Percentiles rank a stretch among this genome's conserved stretches.
These are phyloP conservation scores for Ophiostoma sp. DNA, from an alignment of 2,329 filamentous ascomycete species.

Conservation along the genomic window DNA sequence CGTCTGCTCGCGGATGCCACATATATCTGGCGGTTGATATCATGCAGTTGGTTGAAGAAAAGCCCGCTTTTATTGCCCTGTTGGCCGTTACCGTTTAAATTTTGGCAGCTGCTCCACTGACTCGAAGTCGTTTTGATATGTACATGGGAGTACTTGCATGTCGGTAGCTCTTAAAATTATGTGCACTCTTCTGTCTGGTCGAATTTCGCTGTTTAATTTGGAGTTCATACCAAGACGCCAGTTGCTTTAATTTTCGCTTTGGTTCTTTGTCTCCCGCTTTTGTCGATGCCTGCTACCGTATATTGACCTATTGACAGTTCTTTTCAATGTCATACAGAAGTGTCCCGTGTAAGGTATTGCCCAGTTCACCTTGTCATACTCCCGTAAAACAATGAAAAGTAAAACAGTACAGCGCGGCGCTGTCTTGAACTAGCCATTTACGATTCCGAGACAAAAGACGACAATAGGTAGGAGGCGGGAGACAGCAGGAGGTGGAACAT, in stretches of 20 bases:
- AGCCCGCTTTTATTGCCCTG: background rate
- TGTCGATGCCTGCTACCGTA: background rate
- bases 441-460: background rate
- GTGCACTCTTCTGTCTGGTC: background rate
- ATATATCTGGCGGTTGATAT: background rate
- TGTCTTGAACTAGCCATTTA: background rate
- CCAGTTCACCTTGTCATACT: background rate
- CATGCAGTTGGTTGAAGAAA: background rate
- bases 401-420: background rate
- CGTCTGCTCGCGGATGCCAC: conserved; percentile 8
- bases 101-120: background rate
- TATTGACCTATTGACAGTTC: background rate
- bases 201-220: background rate
- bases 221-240: background rate
- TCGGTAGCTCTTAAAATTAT: background rate
- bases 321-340: background rate
- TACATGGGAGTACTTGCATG: background rate
- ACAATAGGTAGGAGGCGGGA: background rate
- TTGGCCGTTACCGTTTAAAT: background rate
- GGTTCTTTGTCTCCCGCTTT: background rate
- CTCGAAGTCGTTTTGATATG: background rate
- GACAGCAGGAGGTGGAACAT: background rate
- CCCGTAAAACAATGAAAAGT: background rate
- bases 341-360: background rate
- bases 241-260: background rate